A percentile compares a stretch with the other conserved stretches of the same genome.
Conservation (phyloP, 805 yeast genomes). For the Yamadazyma kitorensis region DNA sequence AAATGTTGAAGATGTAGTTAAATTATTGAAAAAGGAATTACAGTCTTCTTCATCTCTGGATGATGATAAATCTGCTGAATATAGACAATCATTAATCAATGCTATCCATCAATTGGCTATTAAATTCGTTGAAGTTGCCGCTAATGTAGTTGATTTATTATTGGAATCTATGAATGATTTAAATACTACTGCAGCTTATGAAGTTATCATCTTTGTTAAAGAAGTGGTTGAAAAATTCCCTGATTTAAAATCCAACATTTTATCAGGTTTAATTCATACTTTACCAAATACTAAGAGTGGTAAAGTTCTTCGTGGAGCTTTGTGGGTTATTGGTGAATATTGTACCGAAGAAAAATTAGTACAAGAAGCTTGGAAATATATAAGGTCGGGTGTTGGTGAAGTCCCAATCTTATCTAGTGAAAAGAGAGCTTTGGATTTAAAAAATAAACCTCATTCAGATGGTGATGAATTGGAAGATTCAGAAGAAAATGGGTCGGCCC, state of each 20-base stretch:
- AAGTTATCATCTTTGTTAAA: conserved; percentile 86
- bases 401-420: conserved; percentile 84
- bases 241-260: conserved; percentile 61
- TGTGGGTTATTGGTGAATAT: conserved; percentile 97
- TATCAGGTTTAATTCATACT: conserved; percentile 58
- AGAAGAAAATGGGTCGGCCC: conserved; percentile 5
- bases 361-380: conserved; percentile 81
- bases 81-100: conserved; percentile 82
- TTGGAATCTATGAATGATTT: conserved; percentile 84
- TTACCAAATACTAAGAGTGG: conserved; percentile 75
- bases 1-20: conserved; percentile 91
- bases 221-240: conserved; percentile 94
- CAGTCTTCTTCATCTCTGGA: conserved; percentile 65
- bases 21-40: conserved; percentile 87
- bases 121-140: conserved; percentile 85
- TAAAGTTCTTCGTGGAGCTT: conserved; percentile 86
- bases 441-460: conserved; percentile 25
- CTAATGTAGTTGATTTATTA: conserved; percentile 82
- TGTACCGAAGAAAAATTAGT: conserved; percentile 67
- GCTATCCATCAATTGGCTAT: conserved; percentile 89
- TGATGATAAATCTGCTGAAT: conserved; percentile 81
- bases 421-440: conserved; percentile 32
- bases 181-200: conserved; percentile 81
- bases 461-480: conserved; percentile 24
- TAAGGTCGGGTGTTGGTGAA: conserved; percentile 83